Percentiles rank a stretch among this genome's conserved stretches.
phyloP scores from a whole-genome alignment of 305 asterid genomes.

The Fraxinus ornus region DNA sequence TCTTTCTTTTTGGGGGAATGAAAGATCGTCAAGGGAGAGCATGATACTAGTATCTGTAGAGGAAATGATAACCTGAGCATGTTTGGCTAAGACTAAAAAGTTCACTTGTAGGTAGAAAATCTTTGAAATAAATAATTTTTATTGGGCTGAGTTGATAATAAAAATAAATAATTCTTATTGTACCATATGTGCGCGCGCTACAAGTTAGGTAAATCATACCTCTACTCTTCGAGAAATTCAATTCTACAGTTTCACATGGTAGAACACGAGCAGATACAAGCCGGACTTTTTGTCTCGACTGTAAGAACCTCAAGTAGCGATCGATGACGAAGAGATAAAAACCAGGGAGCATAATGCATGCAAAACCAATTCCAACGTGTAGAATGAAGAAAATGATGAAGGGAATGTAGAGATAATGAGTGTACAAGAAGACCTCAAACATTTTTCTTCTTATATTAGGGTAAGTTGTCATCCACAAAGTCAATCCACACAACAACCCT shows the following conservation, averaged over 20 bases:
- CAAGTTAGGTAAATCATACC: slow-evolving; percentile 31
- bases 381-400: slow-evolving; percentile 72
- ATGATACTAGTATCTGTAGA: background rate
- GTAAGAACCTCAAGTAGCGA: slow-evolving; percentile 77
- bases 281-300: slow-evolving; percentile 56
- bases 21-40: background rate
- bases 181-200: background rate
- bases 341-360: slow-evolving; percentile 88
- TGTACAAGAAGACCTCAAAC: slow-evolving; percentile 81
- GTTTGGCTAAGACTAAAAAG: background rate
- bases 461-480: slow-evolving; percentile 65
- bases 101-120: background rate
- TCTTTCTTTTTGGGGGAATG: background rate
- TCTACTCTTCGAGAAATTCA: slow-evolving; percentile 73
- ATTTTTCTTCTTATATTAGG: slow-evolving; percentile 65
- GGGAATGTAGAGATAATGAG: slow-evolving; percentile 78
- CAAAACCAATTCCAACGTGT: slow-evolving; percentile 78
- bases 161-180: too few species aligned
- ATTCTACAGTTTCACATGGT: slow-evolving; percentile 64
- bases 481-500: slow-evolving; percentile 58
- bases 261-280: slow-evolving; percentile 67
- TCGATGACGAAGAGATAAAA: slow-evolving; percentile 77
- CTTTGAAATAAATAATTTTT: too few species aligned
- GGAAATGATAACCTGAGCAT: background rate
- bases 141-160: too few species aligned